Percentiles rank a stretch among this genome's conserved stretches.
Evolutionary conservation across 2,329 filamentous ascomycete genomes (phyloP).

Genomic region (Epichloe brachyelytri): DNA sequence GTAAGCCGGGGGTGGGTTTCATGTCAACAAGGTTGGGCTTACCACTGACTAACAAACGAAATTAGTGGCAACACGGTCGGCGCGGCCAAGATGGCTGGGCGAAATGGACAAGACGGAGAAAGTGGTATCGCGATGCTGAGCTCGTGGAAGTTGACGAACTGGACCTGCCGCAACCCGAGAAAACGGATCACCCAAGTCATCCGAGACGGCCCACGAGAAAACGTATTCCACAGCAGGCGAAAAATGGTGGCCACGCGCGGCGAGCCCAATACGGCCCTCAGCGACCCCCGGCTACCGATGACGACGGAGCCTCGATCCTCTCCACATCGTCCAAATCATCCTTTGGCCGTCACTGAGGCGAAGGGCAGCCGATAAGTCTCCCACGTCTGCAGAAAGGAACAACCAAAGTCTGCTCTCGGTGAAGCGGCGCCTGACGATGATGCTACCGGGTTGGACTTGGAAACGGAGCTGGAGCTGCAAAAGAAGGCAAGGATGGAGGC

Average conservation of each 20-base stretch:
- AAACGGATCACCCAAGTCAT: slow-evolving; percentile 14
- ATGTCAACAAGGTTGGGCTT: too few species aligned
- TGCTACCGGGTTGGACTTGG: slow-evolving; percentile 26
- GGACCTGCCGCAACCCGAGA: slow-evolving; percentile 23
- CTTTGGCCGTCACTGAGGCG: slow-evolving; percentile 27
- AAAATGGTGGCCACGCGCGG: slow-evolving; percentile 19
- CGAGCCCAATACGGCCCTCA: slow-evolving; percentile 9
- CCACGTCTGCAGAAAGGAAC: slow-evolving; percentile 20
- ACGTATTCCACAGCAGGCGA: slow-evolving; percentile 24
- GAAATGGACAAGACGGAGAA: slow-evolving; percentile 80
- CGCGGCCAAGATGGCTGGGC: slow-evolving; percentile 84
- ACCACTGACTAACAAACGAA: slow-evolving; percentile 5
- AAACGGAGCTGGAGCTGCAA: slow-evolving; percentile 39
- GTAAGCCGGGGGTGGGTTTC: slow-evolving; percentile 28
- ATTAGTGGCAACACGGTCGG: slow-evolving; percentile 76
- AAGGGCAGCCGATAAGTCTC: slow-evolving; percentile 24
- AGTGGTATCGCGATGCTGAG: slow-evolving; percentile 96
- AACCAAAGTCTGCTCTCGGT: slow-evolving; percentile 29
- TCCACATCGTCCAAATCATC: slow-evolving; percentile 36
- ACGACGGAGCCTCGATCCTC: slow-evolving; percentile 31
- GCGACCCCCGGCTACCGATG: slow-evolving; percentile 15
- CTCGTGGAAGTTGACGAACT: slow-evolving; percentile 57
- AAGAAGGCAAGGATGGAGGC: slow-evolving; percentile 38
- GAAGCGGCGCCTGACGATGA: slow-evolving; percentile 31
- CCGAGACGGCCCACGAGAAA: slow-evolving; percentile 10